Base-by-base conservation (phyloP, 2,329 filamentous ascomycete species). In the Macroventuria anomochaeta region DNA sequence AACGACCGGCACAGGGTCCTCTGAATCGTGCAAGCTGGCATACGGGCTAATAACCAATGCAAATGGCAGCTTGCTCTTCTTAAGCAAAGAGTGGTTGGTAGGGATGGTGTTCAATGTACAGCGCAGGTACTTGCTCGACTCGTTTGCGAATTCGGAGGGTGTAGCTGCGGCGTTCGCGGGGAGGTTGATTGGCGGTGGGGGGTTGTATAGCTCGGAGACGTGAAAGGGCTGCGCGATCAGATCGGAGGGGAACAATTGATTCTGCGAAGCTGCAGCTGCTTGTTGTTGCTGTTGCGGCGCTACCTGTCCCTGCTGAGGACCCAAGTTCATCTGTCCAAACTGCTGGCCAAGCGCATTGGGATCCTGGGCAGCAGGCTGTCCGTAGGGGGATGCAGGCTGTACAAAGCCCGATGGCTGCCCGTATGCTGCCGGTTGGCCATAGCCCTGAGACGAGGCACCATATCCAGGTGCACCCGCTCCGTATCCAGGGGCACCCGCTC, bases 11-110 rank as follows among this genome's bases (percentile, higher is more conserved):
- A 99, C 87, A 20, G 87, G 85, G 67, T 97, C 95, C 75, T 97
- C 93, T 17, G 90, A 85, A 74, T 99, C 95, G 73, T 97, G 93
- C 25, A 99, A 86, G 21, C 93, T 87, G 32, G 88, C 91, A 70
- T 97, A 99, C 12, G 95, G 95, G 76, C 97, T 93, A 62, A 99
- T 97, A 59, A 97, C 88, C 31, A 99, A 87, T 33, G 93, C 93
- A 72, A 97, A 96, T 0, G 95, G 95, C 53, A 99, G 83, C 76
- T 68, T 95, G 50, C 93, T 96, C 80, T 97, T 97, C 80, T 97
- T 99, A 55, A 99, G 83, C 21, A 97, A 83, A 17, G 90, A 95
- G 75, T 96, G 86, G 53, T 91, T 97, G 18, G 92, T 96, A 2
- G 95, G 95, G 36, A 97, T 88, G 21, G 91, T 91, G 75, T 97